A percentile compares a stretch with the other conserved stretches of the same genome.
Evolutionary conservation across 1,139 yeast genomes (phyloP).

Genomic region (Geotrichum fermentans): DNA sequence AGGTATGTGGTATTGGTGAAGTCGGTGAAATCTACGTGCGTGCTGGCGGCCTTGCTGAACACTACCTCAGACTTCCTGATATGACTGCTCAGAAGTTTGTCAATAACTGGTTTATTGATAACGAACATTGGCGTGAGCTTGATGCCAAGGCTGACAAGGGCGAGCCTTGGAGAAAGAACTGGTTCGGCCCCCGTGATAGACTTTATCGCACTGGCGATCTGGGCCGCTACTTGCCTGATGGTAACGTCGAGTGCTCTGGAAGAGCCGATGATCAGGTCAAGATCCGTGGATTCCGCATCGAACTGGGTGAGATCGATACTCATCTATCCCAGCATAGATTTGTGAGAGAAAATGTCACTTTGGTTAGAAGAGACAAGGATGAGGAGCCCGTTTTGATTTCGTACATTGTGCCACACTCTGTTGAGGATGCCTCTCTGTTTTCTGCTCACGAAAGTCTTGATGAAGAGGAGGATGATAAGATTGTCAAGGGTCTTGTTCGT

Average conservation of each 20-base stretch:
- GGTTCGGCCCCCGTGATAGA: conserved; percentile 94
- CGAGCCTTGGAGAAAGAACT: conserved; percentile 72
- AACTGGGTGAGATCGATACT: conserved; percentile 96
- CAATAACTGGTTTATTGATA: conserved; percentile 79
- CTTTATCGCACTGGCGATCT: conserved; percentile 95
- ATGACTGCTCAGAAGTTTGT: conserved; percentile 82
- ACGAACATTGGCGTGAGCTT: conserved; percentile 52
- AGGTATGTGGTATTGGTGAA: conserved; percentile 96
- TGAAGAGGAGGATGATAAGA: conserved; percentile 47
- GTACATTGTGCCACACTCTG: conserved; percentile 81
- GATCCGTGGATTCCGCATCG: conserved; percentile 97
- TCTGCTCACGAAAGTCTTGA: conserved; percentile 40
- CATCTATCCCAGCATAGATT: conserved; percentile 88
- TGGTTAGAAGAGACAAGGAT: conserved; percentile 88
- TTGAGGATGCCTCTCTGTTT: conserved; percentile 42
- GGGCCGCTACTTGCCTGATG: conserved; percentile 94
- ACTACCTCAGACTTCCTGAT: conserved; percentile 88
- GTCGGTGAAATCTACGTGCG: conserved; percentile 97
- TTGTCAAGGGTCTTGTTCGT: conserved; percentile 72
- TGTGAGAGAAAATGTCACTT: conserved; percentile 86
- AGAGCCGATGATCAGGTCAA: conserved; percentile 99
- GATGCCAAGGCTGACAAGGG: conserved; percentile 43
- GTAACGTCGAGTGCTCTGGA: conserved; percentile 96
- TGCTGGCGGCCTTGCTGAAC: conserved; percentile 97
- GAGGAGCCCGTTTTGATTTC: conserved; percentile 90